Conservation (phyloP, 176 grass and related monocot genomes). For the Chloris gayana region DNA sequence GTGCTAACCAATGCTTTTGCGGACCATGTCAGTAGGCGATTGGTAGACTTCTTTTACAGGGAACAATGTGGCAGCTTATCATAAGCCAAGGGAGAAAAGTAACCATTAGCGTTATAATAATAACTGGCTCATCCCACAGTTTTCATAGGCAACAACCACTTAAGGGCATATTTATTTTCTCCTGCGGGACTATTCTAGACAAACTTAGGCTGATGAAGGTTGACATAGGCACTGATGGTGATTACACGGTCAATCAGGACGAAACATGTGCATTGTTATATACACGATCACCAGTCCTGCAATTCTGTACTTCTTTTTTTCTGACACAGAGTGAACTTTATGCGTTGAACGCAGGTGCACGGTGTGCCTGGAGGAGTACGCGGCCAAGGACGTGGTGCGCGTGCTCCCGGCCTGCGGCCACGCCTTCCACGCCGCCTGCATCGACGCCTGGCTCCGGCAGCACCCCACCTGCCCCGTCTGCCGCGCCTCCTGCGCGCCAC, state of each 20-base stretch:
- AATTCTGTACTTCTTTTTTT: too few species aligned
- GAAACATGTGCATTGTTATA: too few species aligned
- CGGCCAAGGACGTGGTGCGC: slow-evolving; percentile 58
- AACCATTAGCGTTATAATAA: too few species aligned
- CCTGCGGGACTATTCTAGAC: too few species aligned
- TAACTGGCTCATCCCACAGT: background rate
- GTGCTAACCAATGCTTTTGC: background rate
- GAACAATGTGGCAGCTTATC: background rate
- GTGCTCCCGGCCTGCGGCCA: slow-evolving; percentile 68
- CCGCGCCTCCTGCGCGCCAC: slow-evolving; percentile 60
- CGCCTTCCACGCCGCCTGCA: slow-evolving; percentile 75
- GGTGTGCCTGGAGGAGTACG: slow-evolving; percentile 73
- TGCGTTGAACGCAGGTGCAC: slow-evolving; percentile 41
- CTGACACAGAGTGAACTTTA: background rate
- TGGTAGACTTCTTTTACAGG: background rate
- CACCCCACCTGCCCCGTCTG: slow-evolving; percentile 72
- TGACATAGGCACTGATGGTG: background rate
- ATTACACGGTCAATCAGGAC: too few species aligned
- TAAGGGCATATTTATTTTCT: background rate
- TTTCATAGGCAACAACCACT: too few species aligned
- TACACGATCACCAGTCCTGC: background rate
- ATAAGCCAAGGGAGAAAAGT: too few species aligned
- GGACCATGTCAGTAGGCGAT: background rate
- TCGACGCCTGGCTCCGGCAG: slow-evolving; percentile 70
- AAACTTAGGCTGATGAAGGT: too few species aligned